Evolutionary conservation across 2,329 filamentous ascomycete species (phyloP).

Genomic region (Pseudocercospora musae): DNA sequence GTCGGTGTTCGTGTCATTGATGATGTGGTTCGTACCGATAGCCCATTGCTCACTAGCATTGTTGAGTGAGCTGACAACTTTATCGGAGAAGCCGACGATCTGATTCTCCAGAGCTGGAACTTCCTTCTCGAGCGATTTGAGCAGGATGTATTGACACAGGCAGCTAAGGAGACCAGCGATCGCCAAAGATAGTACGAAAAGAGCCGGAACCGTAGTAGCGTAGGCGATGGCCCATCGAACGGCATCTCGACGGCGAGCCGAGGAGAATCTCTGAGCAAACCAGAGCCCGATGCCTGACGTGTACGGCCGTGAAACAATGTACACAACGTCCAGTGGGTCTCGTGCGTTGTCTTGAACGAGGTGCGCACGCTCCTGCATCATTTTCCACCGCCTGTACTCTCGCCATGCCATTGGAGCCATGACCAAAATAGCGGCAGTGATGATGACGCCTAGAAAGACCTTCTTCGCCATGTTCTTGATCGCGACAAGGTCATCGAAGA

Average conservation of each 20-base stretch:
- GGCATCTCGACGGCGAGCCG: slow-evolving; percentile 64
- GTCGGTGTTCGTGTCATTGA: slow-evolving; percentile 61
- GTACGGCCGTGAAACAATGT: slow-evolving; percentile 78
- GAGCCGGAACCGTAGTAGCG: slow-evolving; percentile 74
- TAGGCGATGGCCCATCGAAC: slow-evolving; percentile 83
- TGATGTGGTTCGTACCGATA: slow-evolving; percentile 67
- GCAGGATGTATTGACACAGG: slow-evolving; percentile 76
- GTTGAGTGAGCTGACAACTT: slow-evolving; percentile 70
- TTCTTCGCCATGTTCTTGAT: slow-evolving; percentile 67
- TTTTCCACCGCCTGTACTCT: slow-evolving; percentile 74
- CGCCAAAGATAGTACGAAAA: slow-evolving; percentile 83
- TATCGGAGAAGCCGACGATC: slow-evolving; percentile 74
- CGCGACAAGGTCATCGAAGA: slow-evolving; percentile 71
- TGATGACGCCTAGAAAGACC: slow-evolving; percentile 71
- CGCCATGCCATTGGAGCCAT: slow-evolving; percentile 77
- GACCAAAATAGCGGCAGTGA: slow-evolving; percentile 66
- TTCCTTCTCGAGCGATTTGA: slow-evolving; percentile 68
- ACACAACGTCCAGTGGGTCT: slow-evolving; percentile 83
- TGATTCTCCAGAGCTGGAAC: slow-evolving; percentile 71
- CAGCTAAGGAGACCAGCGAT: slow-evolving; percentile 79
- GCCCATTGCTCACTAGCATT: slow-evolving; percentile 76
- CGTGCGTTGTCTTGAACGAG: slow-evolving; percentile 64
- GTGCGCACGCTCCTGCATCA: slow-evolving; percentile 65
- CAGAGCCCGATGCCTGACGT: slow-evolving; percentile 71
- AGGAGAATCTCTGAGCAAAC: slow-evolving; percentile 63